Conservation (phyloP, 495 filamentous ascomycete species). For the Xylaria acuta region DNA sequence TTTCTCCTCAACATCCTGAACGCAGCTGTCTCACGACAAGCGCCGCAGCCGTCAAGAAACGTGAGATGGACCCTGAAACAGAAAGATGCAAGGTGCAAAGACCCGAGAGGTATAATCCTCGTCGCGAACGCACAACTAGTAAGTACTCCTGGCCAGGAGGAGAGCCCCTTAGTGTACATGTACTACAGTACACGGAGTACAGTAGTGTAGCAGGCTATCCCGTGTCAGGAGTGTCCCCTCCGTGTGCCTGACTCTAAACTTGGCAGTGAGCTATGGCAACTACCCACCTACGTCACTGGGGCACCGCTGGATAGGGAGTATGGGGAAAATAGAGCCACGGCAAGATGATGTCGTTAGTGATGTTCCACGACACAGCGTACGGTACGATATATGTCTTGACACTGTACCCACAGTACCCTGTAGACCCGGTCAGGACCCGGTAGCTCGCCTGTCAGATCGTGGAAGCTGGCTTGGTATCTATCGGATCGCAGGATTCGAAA, state of each 20-base stretch:
- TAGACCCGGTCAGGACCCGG: too few relatives aligned
- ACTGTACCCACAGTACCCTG: not conserved
- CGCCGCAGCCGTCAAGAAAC: not conserved
- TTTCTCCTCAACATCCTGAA: not conserved
- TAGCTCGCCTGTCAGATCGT: not conserved
- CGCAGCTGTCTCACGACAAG: not conserved
- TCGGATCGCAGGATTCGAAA: conserved; percentile 1
- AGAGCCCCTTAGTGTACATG: not conserved
- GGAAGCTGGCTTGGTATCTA: not conserved
- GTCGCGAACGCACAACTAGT: not conserved
- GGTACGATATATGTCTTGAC: not conserved
- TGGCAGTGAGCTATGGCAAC: not conserved
- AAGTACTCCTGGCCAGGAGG: not conserved
- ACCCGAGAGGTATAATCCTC: not conserved
- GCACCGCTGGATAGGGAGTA: not conserved
- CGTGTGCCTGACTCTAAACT: conserved; percentile 9
- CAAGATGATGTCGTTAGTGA: conserved; percentile 10
- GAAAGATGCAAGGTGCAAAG: not conserved
- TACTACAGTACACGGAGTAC: not conserved
- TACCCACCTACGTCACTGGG: not conserved
- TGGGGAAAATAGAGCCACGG: conserved; percentile 1
- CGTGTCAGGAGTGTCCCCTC: not conserved
- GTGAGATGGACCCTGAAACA: not conserved
- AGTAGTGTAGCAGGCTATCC: not conserved
- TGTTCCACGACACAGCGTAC: not conserved